Evolutionary conservation across 148 eudicot genomes (phyloP), one percentile per base, ranked within the genome.

Genomic region (Rhododendron mucronatum): DNA sequence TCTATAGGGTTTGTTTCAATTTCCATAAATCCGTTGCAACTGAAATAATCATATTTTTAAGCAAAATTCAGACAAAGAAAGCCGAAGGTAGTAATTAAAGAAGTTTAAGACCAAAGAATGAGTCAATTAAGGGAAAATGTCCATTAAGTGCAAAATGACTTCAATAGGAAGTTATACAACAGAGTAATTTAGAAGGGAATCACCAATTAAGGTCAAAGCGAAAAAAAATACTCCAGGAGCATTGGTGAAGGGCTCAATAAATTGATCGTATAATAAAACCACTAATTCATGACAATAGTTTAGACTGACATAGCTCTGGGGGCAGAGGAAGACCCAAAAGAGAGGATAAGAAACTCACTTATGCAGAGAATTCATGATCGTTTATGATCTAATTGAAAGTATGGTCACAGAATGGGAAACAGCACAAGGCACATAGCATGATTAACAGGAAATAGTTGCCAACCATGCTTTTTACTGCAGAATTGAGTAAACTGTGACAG

Each of bases 1-100:
- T 97, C 99, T 87, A 97, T 91, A 53, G 98, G 99, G 90, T 97
- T 97, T 39, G 99, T 94, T 91, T 97, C 99, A 47, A 95, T 92
- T 84, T 97, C 96, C 91, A 93, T 84, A 81, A 90, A 91, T 59
- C 94, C 94, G 18, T 86, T 83, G 91, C 90, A 90, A 92, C 95
- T 92, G 91, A 80, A 51, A 51, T 35, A 44, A 85, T 61, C 50
- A 84, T 13, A 45, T 2, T 28, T 37, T 78, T 11, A 45, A 15
- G 16, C 12, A 47, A 50, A 37, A 12, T 5, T 47, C 16, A 83
- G 44, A 21, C 57, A 74, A 83, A 6, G 69, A 51, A 13, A 50
- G 39, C n/a, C 51, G 63, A 30, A 13, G 18, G 78, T 35, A 26
- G 11, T 61, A 14, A 82, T 61, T 14, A 55, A 26, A 57, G 15